Conservation (phyloP, 2,329 filamentous ascomycete species). For the Aspergillus nomiae region DNA sequence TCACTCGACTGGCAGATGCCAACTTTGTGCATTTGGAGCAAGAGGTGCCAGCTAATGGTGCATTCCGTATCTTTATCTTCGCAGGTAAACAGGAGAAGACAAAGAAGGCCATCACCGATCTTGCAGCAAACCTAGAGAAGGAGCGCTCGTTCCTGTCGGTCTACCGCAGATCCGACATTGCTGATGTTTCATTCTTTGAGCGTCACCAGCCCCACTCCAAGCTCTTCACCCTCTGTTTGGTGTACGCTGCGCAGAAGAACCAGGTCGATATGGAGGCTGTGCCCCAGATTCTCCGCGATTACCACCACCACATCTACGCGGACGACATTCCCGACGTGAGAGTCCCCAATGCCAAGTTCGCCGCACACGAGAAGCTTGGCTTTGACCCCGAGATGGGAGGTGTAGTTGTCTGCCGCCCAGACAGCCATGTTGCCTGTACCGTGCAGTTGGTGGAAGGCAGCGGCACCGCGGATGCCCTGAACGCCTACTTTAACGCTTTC, state of each 20-base stretch:
- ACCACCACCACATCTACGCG: constrained; percentile 80
- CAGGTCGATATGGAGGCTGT: constrained; percentile 75
- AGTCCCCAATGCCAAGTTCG: constrained; percentile 68
- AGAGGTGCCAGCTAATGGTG: constrained; percentile 83
- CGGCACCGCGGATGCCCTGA: constrained; percentile 78
- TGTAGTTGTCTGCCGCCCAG: constrained; percentile 80
- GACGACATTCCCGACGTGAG: constrained; percentile 76
- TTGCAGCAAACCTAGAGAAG: constrained; percentile 65
- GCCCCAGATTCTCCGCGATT: constrained; percentile 70
- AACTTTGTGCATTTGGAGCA: constrained; percentile 91
- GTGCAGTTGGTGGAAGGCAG: constrained; percentile 72
- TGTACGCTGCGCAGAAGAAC: constrained; percentile 69
- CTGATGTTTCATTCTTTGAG: constrained; percentile 72
- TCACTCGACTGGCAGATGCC: constrained; percentile 83
- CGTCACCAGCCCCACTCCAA: constrained; percentile 79
- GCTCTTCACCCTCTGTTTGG: constrained; percentile 77
- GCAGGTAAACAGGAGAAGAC: constrained; percentile 68
- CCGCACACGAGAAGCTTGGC: constrained; percentile 86
- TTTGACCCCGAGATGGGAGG: constrained; percentile 72
- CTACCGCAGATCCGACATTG: constrained; percentile 65
- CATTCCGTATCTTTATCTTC: constrained; percentile 84
- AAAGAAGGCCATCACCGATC: constrained; percentile 66
- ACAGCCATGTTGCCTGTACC: constrained; percentile 82
- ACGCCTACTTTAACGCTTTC: constrained; percentile 79
- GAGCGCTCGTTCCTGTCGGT: constrained; percentile 71